phyloP scores from a whole-genome alignment of 2,329 filamentous ascomycete genomes.

The Beauveria scarabaeidicola region DNA sequence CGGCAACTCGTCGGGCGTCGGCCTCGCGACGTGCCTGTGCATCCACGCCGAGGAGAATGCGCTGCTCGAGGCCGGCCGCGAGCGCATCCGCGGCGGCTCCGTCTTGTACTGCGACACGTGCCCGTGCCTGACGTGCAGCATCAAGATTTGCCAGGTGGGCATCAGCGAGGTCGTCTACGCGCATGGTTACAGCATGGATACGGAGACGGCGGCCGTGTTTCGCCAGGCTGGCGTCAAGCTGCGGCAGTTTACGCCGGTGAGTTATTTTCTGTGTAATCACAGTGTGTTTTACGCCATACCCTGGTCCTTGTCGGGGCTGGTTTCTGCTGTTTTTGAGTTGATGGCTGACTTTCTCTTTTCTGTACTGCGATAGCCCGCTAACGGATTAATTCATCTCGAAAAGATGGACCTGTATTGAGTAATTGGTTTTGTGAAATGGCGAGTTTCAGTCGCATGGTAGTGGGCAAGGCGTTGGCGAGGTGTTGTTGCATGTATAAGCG shows the following conservation, averaged over 20 bases:
- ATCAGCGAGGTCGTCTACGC: constrained; percentile 94
- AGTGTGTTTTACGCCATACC: not conserved
- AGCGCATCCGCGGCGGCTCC: constrained; percentile 73
- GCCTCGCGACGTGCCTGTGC: constrained; percentile 81
- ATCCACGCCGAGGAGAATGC: constrained; percentile 99
- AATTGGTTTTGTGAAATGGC: not conserved
- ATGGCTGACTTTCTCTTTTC: not conserved
- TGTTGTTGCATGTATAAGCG: not conserved
- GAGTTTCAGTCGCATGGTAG: not conserved
- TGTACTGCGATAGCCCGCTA: constrained; percentile 41
- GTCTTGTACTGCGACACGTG: constrained; percentile 94
- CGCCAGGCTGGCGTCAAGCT: constrained; percentile 73
- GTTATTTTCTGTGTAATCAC: constrained; percentile 26
- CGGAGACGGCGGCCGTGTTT: constrained; percentile 72
- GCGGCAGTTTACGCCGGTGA: constrained; percentile 78
- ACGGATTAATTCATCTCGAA: constrained; percentile 56
- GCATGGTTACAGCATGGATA: constrained; percentile 91
- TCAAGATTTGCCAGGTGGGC: constrained; percentile 96
- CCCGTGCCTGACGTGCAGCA: constrained; percentile 92
- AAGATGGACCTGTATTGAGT: constrained; percentile 33
- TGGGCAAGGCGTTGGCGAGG: not conserved
- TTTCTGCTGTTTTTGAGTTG: not conserved
- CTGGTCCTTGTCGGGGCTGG: not conserved
- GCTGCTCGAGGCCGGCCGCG: constrained; percentile 83
- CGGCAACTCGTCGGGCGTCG: constrained; percentile 58